phyloP scores from a whole-genome alignment of 1,284 basidiomycete species.

The Vanrija sp. region DNA sequence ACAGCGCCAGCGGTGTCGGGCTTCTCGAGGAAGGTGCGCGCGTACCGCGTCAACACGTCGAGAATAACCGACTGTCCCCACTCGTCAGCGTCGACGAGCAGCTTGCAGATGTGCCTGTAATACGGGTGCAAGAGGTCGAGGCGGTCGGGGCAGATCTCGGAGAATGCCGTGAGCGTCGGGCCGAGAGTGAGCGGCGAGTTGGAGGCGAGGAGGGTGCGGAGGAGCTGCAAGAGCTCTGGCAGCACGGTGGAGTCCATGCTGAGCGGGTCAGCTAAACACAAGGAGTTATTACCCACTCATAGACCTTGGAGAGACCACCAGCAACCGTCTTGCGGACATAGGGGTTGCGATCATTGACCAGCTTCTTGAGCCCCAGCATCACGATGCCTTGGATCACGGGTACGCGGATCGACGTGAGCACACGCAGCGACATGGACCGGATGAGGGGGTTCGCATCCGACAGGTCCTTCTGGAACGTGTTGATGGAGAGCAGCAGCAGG shows the following conservation, averaged over 20 bases:
- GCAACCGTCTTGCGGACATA: constrained; percentile 92
- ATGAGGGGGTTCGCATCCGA: constrained; percentile 88
- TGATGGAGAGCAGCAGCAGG: constrained; percentile 91
- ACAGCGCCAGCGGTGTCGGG: constrained; percentile 50
- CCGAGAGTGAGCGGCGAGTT: constrained; percentile 85
- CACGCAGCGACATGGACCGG: constrained; percentile 88
- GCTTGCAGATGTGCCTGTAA: constrained; percentile 76
- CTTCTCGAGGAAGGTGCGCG: constrained; percentile 73
- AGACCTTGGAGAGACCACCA: constrained; percentile 79
- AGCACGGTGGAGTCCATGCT: constrained; percentile 73
- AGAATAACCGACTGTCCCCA: constrained; percentile 88
- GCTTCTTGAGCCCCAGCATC: constrained; percentile 83
- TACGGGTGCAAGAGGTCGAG: constrained; percentile 84
- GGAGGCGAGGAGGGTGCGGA: constrained; percentile 72
- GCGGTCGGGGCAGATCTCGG: constrained; percentile 73
- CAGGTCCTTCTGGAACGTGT: constrained; percentile 97
- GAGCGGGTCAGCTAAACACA: constrained; percentile 15
- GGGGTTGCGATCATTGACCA: constrained; percentile 81
- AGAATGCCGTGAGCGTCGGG: constrained; percentile 78
- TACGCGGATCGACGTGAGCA: constrained; percentile 85
- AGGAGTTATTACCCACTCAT: constrained; percentile 58
- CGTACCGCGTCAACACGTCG: constrained; percentile 70
- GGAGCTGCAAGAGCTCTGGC: constrained; percentile 66
- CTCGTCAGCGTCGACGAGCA: constrained; percentile 86
- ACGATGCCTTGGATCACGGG: constrained; percentile 76